These are phyloP conservation scores for Exsudoporus floridanus DNA, from an alignment of 1,284 basidiomycete genomes.

Conservation along the genomic window DNA sequence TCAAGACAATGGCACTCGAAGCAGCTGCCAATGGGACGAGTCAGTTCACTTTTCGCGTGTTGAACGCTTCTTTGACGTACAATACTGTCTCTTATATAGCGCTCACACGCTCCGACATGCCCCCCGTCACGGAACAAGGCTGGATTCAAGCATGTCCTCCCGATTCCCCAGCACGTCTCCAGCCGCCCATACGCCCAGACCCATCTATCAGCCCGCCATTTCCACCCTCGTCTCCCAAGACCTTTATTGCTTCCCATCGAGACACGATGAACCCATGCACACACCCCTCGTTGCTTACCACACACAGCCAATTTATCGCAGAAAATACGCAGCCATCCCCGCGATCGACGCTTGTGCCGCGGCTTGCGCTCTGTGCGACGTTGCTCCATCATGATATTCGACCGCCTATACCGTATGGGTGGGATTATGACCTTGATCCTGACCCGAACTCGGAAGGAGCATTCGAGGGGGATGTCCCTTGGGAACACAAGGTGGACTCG, in stretches of 20 bases:
- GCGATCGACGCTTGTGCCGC: slow-evolving; percentile 47
- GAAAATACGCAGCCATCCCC: slow-evolving; percentile 51
- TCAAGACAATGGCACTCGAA: slow-evolving; percentile 24
- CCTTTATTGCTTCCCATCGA: slow-evolving; percentile 54
- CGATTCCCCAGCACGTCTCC: slow-evolving; percentile 19
- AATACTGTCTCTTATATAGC: slow-evolving; percentile 10
- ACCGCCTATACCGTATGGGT: slow-evolving; percentile 48
- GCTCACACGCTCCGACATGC: slow-evolving; percentile 26
- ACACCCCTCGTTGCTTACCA: slow-evolving; percentile 49
- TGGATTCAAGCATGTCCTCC: slow-evolving; percentile 29
- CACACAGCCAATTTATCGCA: slow-evolving; percentile 58
- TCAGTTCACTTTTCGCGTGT: slow-evolving; percentile 13
- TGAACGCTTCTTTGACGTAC: background rate
- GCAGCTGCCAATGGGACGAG: slow-evolving; percentile 31
- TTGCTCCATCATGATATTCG: slow-evolving; percentile 62
- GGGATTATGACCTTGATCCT: slow-evolving; percentile 35
- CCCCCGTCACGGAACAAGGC: slow-evolving; percentile 17
- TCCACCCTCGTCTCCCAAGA: slow-evolving; percentile 34
- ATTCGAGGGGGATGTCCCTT: slow-evolving; percentile 47
- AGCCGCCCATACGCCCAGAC: slow-evolving; percentile 6
- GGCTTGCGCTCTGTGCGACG: slow-evolving; percentile 58
- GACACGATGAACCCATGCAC: slow-evolving; percentile 61
- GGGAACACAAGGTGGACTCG: slow-evolving; percentile 57
- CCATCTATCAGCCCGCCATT: background rate
- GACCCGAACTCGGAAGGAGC: slow-evolving; percentile 20